Base-by-base conservation (phyloP, 2,329 filamentous ascomycete genomes). In the Penicillium sclerotigenum region DNA sequence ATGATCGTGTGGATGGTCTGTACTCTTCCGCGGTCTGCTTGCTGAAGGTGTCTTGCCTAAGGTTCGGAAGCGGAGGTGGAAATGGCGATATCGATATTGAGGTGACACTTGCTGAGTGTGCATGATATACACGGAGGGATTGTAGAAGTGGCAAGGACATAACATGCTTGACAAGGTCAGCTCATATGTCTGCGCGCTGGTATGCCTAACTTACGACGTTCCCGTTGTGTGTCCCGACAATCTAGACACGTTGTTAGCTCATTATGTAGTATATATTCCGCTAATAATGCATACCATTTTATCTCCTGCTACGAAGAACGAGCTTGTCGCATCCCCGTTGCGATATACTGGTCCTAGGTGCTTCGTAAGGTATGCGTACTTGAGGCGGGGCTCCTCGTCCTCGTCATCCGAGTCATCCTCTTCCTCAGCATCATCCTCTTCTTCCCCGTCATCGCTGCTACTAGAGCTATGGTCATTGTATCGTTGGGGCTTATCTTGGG, bases 181-280 rank as follows among this genome's bases (percentile, higher is more conserved):
- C 56, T 51, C 36, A 40, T 52, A 34, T 47, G 45, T 24, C 41
- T 43, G 48, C 40, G 42, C 31, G 24, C 13, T 24, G 22, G 18
- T 37, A 29, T 37, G 34, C 31, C 18, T 47, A 46, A 77, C 88
- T 80, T 81, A 95, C 91, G 68, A 97, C 93, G 68, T 94, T 96
- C 67, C 94, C 94, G 76, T 96, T 96, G 73, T 99, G 93, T 31
- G 94, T 97, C 63, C 93, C 94, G 65, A 96, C 81, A 60, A 97
- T 88, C 89, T 93, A 75, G 47, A 62, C 57, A 62, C 2, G 58
- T 57, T 63, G 65, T 75, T 64, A 78, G 75, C 54, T 65, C 36
- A n/a, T 36, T 14, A 1, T 36, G 33, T 33, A 37, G 3, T 10
- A 36, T 18, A n/a, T 0, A 0, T 14, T 3, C 13, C 16, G 22